Percentiles rank a stretch among this genome's conserved stretches.
These are phyloP conservation scores for apple (Malus domestica) DNA, from an alignment of 306 rosid species.

Conservation along the genomic window ASM211411v1 NC_041793.1:38917501-38918000, in stretches of 20 bases:
- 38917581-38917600: slow-evolving; percentile 82
- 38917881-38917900: not conserved
- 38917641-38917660: slow-evolving; percentile 19
- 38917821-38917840: not conserved
- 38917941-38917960: not conserved
- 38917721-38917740: slow-evolving; percentile 60
- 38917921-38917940: not conserved
- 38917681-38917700: not conserved
- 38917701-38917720: not conserved
- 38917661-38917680: not conserved
- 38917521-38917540: slow-evolving; percentile 91
- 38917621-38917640: slow-evolving; percentile 56
- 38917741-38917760: slow-evolving; percentile 75
- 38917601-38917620: slow-evolving; percentile 82
- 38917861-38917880: slow-evolving; percentile 29
- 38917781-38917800: slow-evolving; percentile 68
- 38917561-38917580: slow-evolving; percentile 82
- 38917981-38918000: no score
- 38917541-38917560: slow-evolving; percentile 64
- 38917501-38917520: slow-evolving; percentile 99
- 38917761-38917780: slow-evolving; percentile 80
- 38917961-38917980: no score
- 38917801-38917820: slow-evolving; percentile 21
- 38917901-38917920: not conserved
- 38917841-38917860: slow-evolving; percentile 34